Conservation (phyloP, 805 yeast species). For the Zygoascus bituminiphila region DNA sequence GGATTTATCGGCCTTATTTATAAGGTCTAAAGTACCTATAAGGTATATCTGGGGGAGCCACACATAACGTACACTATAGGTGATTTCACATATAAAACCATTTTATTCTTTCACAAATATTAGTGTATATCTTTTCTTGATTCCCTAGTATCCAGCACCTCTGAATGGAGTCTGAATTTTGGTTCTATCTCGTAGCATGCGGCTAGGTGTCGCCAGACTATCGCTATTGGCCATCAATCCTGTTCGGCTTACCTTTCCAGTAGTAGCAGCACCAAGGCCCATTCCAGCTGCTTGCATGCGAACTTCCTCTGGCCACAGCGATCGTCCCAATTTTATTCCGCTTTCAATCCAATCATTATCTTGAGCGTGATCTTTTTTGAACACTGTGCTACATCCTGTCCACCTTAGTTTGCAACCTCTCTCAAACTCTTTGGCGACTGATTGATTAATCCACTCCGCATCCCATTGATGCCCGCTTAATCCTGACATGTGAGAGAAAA, state of each 20-base stretch:
- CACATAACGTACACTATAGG: no score
- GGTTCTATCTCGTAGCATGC: constrained; percentile 18
- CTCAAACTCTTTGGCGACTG: constrained; percentile 54
- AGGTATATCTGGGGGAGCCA: no score
- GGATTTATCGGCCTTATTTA: no score
- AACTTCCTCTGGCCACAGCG: constrained; percentile 23
- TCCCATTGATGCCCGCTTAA: constrained; percentile 52
- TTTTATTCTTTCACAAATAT: no score
- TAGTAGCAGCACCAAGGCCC: constrained; percentile 13
- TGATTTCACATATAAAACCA: no score
- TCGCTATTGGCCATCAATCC: background rate
- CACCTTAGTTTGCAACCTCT: constrained; percentile 64
- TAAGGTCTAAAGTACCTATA: no score
- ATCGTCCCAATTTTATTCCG: constrained; percentile 27
- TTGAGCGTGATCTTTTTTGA: background rate
- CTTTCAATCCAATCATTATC: constrained; percentile 17
- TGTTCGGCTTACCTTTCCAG: constrained; percentile 6
- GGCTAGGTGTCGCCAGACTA: constrained; percentile 17
- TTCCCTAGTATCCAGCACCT: background rate
- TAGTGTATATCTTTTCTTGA: background rate
- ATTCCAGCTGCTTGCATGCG: constrained; percentile 12
- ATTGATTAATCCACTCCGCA: constrained; percentile 53
- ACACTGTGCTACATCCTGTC: constrained; percentile 37
- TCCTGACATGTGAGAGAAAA: constrained; percentile 71
- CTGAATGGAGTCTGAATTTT: constrained; percentile 4